phyloP scores from a whole-genome alignment of 2,329 filamentous ascomycete genomes.

The Aspergillus niger region DNA sequence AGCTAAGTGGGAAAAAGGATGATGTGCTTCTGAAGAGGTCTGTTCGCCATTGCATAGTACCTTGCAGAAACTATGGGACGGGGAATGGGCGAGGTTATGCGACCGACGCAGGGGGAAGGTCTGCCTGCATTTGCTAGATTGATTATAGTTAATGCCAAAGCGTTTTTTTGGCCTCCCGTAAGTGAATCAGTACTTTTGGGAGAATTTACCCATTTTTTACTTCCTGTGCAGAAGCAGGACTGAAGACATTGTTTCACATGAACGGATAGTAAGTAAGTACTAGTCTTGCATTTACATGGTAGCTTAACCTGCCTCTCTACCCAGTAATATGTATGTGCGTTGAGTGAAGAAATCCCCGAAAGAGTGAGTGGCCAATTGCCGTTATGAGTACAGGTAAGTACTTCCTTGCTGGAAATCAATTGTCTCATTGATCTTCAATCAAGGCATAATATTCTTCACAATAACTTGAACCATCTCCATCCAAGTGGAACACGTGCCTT shows the following conservation, averaged over 20 bases:
- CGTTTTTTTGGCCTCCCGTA: background rate
- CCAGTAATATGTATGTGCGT: too few species aligned
- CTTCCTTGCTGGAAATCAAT: background rate
- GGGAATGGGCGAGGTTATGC: constrained; percentile 12
- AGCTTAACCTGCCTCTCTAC: too few species aligned
- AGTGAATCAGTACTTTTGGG: background rate
- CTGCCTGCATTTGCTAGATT: background rate
- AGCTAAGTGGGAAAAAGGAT: too few species aligned
- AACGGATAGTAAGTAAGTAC: background rate
- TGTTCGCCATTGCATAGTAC: constrained; percentile 14
- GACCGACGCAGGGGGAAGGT: constrained; percentile 9
- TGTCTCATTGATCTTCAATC: background rate
- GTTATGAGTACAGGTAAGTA: too few species aligned
- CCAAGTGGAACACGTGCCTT: background rate
- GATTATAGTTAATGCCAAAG: background rate
- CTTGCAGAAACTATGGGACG: constrained; percentile 18
- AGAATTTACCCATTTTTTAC: too few species aligned
- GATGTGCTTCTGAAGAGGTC: constrained; percentile 14
- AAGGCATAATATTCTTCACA: background rate
- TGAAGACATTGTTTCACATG: background rate
- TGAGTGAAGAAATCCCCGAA: too few species aligned
- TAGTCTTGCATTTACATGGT: too few species aligned
- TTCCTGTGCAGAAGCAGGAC: background rate
- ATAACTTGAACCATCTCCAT: background rate
- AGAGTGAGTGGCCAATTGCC: too few species aligned